These are phyloP conservation scores for Leccinum angustisporum DNA, from an alignment of 1,284 basidiomycete genomes.

Conservation along the genomic window DNA sequence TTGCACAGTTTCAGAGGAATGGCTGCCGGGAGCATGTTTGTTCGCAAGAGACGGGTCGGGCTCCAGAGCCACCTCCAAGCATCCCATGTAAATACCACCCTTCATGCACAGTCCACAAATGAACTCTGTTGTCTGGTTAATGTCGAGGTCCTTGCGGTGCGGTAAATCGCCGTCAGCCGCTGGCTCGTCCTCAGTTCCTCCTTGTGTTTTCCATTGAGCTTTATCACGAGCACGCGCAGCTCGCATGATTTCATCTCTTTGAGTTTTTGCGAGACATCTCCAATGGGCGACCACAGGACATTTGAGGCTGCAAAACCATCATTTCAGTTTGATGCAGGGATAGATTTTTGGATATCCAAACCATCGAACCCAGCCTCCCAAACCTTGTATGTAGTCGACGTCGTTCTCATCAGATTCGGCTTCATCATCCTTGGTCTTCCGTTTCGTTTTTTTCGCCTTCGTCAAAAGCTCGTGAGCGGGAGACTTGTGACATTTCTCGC, in stretches of 20 bases:
- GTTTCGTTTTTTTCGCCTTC: constrained; percentile 43
- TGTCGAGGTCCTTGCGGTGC: constrained; percentile 40
- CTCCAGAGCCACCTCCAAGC: constrained; percentile 57
- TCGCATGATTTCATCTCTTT: constrained; percentile 72
- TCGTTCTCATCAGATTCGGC: constrained; percentile 46
- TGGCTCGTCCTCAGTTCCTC: constrained; percentile 16
- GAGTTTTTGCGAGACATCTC: constrained; percentile 66
- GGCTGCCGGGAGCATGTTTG: constrained; percentile 17
- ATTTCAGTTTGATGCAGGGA: constrained; percentile 12
- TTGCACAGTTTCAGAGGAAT: constrained; percentile 16
- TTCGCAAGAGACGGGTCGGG: constrained; percentile 38
- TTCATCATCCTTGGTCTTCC: constrained; percentile 42
- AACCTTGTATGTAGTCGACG: constrained; percentile 49
- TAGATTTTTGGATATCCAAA: constrained; percentile 34
- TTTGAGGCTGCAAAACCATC: constrained; percentile 50
- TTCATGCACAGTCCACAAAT: constrained; percentile 76
- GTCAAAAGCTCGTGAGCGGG: constrained; percentile 58
- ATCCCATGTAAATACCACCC: constrained; percentile 76
- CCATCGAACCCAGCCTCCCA: constrained; percentile 89
- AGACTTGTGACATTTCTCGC: constrained; percentile 66
- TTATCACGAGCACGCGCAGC: constrained; percentile 57
- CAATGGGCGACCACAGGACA: constrained; percentile 81
- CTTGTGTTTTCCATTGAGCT: constrained; percentile 38
- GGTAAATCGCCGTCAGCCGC: constrained; percentile 26
- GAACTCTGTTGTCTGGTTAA: constrained; percentile 72